Evolutionary conservation across 1,139 yeast species (phyloP), one percentile per base, ranked within the genome.

Genomic region (Yamadazyma buinensis): DNA sequence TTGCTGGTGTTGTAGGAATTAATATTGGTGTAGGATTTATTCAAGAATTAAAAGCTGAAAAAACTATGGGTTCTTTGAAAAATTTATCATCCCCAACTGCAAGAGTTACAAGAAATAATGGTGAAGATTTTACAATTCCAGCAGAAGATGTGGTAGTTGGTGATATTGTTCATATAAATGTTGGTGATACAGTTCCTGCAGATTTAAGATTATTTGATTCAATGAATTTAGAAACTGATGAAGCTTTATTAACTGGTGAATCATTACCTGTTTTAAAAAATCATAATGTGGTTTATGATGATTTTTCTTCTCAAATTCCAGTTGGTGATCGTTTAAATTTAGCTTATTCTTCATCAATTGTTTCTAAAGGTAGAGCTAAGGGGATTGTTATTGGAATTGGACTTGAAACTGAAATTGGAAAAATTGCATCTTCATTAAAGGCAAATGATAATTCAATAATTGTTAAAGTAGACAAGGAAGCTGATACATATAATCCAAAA

Each of bases 171-270:
- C 63, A 66, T 38, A 68, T 84, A 36, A 71, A 69, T 45, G 85
- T 81, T 26, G 95, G 94, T 36, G 94, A 84, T 52, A 83, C 90
- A 2, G 64, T 84, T 30, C 94, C 94, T 13, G 92, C 92, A 5
- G 94, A 84, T 54, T 54, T 82, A 39, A 67, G 94, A 42, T 64
- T 84, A 32, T 46, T 79, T 33, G 80, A 75, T 28, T 52, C 75
- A 33, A 71, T 75, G 63, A 84, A 84, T 55, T 77, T 84, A 44
- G 94, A 84, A 55, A 76, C 88, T 8, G 94, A 84, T 52, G 94
- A 84, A 55, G 90, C 94, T 7, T 64, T 84, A 34, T 68, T 84
- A 38, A 84, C 92, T 2, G 95, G 94, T 39, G 95, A 84, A 56
- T 82, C 92, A 1, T 61, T 84, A 35, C 92, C 95, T 0, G 77